A percentile compares a stretch with the other conserved stretches of the same genome.
Conservation (phyloP, 75 land plant species). For the Cupressus sempervirens region DNA sequence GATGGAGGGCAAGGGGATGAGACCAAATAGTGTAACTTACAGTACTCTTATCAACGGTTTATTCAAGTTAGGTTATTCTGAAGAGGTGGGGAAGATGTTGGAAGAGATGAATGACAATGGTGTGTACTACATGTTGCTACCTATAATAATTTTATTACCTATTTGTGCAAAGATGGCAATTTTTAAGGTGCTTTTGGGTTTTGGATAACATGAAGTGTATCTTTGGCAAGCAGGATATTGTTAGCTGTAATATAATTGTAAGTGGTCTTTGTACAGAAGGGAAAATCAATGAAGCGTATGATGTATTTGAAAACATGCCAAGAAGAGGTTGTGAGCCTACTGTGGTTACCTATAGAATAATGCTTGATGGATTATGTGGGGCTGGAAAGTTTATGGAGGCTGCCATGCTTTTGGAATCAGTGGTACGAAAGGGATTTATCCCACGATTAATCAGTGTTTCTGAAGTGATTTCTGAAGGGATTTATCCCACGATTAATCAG, state of each 20-base stretch:
- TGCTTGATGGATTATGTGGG: slow-evolving; percentile 25
- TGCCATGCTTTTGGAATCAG: not conserved
- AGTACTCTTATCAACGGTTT: slow-evolving; percentile 25
- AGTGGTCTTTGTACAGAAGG: slow-evolving; percentile 13
- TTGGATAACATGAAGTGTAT: no score
- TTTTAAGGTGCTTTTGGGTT: no score
- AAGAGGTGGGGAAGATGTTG: slow-evolving; percentile 9
- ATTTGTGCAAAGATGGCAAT: no score
- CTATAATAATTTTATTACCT: no score
- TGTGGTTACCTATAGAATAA: slow-evolving; percentile 20
- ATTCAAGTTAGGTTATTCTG: slow-evolving; percentile 1
- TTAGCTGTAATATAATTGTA: slow-evolving; percentile 12
- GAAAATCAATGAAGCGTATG: slow-evolving; percentile 9
- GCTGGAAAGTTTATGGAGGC: no score
- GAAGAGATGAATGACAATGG: slow-evolving; percentile 14
- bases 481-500: no score
- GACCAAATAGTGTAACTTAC: slow-evolving; percentile 20
- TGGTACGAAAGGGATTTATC: slow-evolving; percentile 8
- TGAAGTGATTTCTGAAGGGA: slow-evolving; percentile 11
- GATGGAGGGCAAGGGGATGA: not conserved
- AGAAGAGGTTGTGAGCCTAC: slow-evolving; percentile 11
- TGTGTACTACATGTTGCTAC: slow-evolving; percentile 14
- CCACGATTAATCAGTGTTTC: slow-evolving; percentile 3
- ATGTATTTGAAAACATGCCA: slow-evolving; percentile 15
- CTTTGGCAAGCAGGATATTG: no score